Percentiles rank a stretch among this genome's conserved stretches.
These are phyloP conservation scores for Pisolithus marmoratus DNA, from an alignment of 768 basidiomycete genomes.

Conservation along the genomic window DNA sequence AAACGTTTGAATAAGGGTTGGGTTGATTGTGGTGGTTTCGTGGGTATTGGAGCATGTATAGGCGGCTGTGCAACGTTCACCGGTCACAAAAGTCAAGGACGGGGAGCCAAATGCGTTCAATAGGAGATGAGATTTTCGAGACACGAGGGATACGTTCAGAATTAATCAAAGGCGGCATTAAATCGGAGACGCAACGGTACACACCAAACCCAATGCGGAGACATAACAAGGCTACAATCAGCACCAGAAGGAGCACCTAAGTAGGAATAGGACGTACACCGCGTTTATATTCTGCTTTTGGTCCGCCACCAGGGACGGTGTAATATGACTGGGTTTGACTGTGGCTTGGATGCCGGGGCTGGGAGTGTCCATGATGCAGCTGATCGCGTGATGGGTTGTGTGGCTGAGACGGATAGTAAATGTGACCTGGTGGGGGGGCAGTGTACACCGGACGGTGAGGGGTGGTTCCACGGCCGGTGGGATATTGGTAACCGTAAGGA, in stretches of 20 bases:
- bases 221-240: slow-evolving; percentile 10
- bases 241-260: slow-evolving; percentile 10
- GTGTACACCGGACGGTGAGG: slow-evolving; percentile 14
- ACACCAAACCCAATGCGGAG: slow-evolving; percentile 1
- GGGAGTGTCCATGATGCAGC: slow-evolving; percentile 11
- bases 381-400: slow-evolving; percentile 13
- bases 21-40: slow-evolving; percentile 18
- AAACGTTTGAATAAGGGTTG: slow-evolving; percentile 26
- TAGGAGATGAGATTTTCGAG: neutral
- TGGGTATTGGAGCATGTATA: slow-evolving; percentile 26
- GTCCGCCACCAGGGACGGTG: slow-evolving; percentile 20
- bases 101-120: neutral
- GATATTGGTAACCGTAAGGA: slow-evolving; percentile 15
- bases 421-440: slow-evolving; percentile 26
- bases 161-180: slow-evolving; percentile 4
- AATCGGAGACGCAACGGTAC: neutral
- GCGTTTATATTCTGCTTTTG: slow-evolving; percentile 27
- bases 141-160: slow-evolving; percentile 2
- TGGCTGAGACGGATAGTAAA: slow-evolving; percentile 15
- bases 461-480: slow-evolving; percentile 7
- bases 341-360: slow-evolving; percentile 19
- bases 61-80: slow-evolving; percentile 8
- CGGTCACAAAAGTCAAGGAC: neutral
- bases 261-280: slow-evolving; percentile 19
- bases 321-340: slow-evolving; percentile 21